Conservation (phyloP, 495 filamentous ascomycete species). For the Trichoderma gamsii region DNA sequence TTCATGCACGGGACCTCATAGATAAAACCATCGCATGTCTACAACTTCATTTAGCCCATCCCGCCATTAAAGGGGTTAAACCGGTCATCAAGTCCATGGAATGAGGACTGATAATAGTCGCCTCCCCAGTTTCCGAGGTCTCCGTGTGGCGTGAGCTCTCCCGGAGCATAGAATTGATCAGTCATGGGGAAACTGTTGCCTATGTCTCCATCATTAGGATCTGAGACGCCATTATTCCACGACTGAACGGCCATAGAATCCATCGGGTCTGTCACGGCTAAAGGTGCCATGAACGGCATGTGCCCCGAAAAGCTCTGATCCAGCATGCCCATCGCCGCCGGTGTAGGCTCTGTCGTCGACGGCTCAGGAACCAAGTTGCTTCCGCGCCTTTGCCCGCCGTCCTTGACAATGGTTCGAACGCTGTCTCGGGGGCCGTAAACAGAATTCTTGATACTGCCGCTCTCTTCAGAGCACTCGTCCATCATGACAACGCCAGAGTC, state of each 20-base stretch:
- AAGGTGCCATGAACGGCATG: not conserved
- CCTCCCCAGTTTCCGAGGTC: not conserved
- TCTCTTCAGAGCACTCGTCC: constrained; percentile 16
- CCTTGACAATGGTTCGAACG: constrained; percentile 10
- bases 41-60: not conserved
- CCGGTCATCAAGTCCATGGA: not conserved
- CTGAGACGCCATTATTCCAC: not conserved
- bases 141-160: constrained; percentile 1
- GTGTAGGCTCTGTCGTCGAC: not conserved
- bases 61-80: not conserved
- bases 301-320: not conserved
- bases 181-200: constrained; percentile 6
- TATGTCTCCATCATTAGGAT: constrained; percentile 1
- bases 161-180: constrained; percentile 7
- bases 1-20: not conserved
- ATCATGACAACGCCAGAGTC: constrained; percentile 17
- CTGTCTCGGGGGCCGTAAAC: not conserved
- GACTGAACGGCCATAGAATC: not conserved
- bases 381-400: not conserved
- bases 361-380: constrained; percentile 1
- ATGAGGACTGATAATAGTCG: not conserved
- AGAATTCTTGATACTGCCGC: constrained; percentile 12
- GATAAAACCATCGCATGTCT: not conserved
- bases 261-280: not conserved
- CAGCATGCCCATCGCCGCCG: not conserved